Percentiles rank a stretch among this genome's conserved stretches.
Evolutionary conservation across 306 rosid genomes (phyloP).

Genomic region (Cicer yamashitae): DNA sequence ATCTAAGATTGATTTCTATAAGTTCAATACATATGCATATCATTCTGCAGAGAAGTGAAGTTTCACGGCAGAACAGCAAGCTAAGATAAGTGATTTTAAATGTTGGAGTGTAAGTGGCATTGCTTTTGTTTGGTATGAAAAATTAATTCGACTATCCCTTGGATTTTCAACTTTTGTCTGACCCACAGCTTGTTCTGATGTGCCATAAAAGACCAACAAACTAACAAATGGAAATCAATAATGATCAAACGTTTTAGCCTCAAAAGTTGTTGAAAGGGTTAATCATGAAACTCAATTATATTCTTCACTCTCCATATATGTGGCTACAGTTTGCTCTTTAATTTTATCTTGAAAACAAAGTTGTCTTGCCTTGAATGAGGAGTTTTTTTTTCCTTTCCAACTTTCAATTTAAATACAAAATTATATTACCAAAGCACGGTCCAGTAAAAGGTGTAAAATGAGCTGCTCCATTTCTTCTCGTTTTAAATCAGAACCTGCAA

Average conservation of each 20-base stretch:
- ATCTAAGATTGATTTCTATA: constrained; percentile 24
- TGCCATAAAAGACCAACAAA: constrained; percentile 29
- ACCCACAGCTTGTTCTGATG: constrained; percentile 17
- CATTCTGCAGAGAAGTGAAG: constrained; percentile 18
- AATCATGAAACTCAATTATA: constrained; percentile 7
- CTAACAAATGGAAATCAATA: constrained; percentile 22
- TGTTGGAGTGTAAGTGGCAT: constrained; percentile 14
- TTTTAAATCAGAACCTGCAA: constrained; percentile 73
- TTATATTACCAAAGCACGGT: constrained; percentile 69
- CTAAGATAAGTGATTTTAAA: constrained; percentile 8
- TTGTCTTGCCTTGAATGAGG: constrained; percentile 1
- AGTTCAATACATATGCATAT: constrained; percentile 25
- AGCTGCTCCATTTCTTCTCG: constrained; percentile 88
- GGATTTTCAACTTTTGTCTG: constrained; percentile 23
- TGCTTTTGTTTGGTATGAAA: constrained; percentile 1
- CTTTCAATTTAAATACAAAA: constrained; percentile 27
- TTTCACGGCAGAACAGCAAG: constrained; percentile 21
- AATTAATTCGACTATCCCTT: constrained; percentile 25
- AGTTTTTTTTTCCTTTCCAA: constrained; percentile 7
- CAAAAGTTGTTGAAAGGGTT: constrained; percentile 21
- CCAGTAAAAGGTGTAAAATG: constrained; percentile 76
- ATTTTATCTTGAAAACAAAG: constrained; percentile 13
- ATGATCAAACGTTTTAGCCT: constrained; percentile 29
- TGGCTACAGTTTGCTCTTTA: constrained; percentile 1
- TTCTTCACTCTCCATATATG: neutral